phyloP scores from a whole-genome alignment of 169 alveolate genomes.

The Eimeria acervulina region DNA sequence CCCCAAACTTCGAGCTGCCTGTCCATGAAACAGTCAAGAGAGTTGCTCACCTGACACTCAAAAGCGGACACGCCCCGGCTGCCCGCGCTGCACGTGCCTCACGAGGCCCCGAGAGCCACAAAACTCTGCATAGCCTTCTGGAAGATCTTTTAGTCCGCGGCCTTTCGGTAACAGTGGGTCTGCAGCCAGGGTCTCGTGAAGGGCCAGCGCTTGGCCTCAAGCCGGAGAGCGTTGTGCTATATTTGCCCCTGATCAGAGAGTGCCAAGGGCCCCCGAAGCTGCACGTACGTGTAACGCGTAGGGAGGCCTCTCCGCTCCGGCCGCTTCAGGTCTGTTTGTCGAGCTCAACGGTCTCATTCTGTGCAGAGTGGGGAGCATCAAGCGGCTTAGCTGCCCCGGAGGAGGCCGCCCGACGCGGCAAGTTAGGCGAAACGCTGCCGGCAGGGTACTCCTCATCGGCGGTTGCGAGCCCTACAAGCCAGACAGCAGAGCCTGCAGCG shows the following conservation, averaged over 20 bases:
- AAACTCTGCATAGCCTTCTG: not conserved
- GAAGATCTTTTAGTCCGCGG: slow-evolving; percentile 27
- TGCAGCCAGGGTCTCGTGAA: slow-evolving; percentile 31
- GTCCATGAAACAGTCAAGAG: not conserved
- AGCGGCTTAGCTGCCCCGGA: slow-evolving; percentile 5
- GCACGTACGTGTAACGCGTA: not conserved
- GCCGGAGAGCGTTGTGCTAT: slow-evolving; percentile 20
- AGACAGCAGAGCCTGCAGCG: not conserved
- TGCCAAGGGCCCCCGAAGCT: slow-evolving; percentile 47
- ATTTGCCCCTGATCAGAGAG: slow-evolving; percentile 39
- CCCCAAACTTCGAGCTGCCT: not conserved
- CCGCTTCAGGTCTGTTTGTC: slow-evolving; percentile 20
- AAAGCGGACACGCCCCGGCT: not conserved
- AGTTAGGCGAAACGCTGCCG: slow-evolving; percentile 3
- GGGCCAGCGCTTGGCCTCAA: slow-evolving; percentile 38
- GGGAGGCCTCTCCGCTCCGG: not conserved
- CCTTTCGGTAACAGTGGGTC: slow-evolving; percentile 5
- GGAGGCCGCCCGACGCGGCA: not conserved
- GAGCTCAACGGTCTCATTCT: slow-evolving; percentile 42
- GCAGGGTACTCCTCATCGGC: slow-evolving; percentile 15
- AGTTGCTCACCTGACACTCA: not conserved
- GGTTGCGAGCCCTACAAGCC: slow-evolving; percentile 12
- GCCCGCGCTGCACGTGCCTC: not conserved
- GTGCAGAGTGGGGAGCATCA: slow-evolving; percentile 15
- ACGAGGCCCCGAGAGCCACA: not conserved